phyloP scores from a whole-genome alignment of 2,329 filamentous ascomycete genomes.

The Claviceps monticola region DNA sequence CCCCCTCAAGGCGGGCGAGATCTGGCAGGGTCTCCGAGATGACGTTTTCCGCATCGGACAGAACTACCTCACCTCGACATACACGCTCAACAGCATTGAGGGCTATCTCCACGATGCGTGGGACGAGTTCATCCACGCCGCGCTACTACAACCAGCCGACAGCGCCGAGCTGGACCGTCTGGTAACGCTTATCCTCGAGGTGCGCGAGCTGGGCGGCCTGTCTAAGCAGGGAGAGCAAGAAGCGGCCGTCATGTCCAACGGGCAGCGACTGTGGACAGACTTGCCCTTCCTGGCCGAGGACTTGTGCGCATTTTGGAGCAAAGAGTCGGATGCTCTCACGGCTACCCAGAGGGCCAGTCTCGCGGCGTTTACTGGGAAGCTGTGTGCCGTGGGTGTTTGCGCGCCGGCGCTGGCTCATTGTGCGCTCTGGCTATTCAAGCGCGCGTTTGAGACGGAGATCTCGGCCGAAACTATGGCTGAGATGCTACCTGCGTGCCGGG shows the following conservation, averaged over 20 bases:
- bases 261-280: constrained; percentile 5
- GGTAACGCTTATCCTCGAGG: too few relatives aligned
- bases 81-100: too few relatives aligned
- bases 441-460: constrained; percentile 1
- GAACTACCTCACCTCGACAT: too few relatives aligned
- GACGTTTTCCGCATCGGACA: too few relatives aligned
- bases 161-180: too few relatives aligned
- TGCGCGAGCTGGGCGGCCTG: constrained; percentile 27
- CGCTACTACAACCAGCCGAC: too few relatives aligned
- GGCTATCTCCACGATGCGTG: too few relatives aligned
- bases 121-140: too few relatives aligned
- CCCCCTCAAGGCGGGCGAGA: neutral
- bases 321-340: neutral
- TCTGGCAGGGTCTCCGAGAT: too few relatives aligned
- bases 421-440: constrained; percentile 5
- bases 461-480: neutral
- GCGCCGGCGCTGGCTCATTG: constrained; percentile 1
- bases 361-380: constrained; percentile 3
- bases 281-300: constrained; percentile 5
- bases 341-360: neutral
- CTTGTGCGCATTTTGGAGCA: neutral
- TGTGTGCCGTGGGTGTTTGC: constrained; percentile 5
- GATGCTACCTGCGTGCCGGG: constrained; percentile 4
- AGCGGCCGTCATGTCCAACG: constrained; percentile 3
- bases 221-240: neutral